Base-by-base conservation (phyloP, 2,329 filamentous ascomycete genomes). In the Colletotrichum tropicale region DNA sequence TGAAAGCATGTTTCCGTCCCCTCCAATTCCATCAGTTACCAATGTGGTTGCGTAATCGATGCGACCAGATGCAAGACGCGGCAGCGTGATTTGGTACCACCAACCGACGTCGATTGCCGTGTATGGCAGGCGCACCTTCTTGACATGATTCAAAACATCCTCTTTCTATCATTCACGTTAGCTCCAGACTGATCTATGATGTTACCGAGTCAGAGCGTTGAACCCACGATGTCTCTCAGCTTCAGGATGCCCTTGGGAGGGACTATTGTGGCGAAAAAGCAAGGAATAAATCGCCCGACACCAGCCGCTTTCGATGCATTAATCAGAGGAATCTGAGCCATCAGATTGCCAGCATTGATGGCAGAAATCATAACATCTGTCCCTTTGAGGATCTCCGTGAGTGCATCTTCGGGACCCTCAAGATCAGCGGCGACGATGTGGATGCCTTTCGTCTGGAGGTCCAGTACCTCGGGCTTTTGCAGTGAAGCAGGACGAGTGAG, bases 221-320 rank as follows among this genome's bases (percentile, higher is more conserved):
- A 16, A 30, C 55, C 3, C 55, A 58, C 55, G 24, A 58, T 58
- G 3, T 58, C 55, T 30, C 55, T 26, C 15, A 58, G 55, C 21
- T 26, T 30, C 15, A 58, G 8, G 9, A 58, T n/a, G 9, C 55
- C 55, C 24, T 86, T 83, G 18, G 65, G 65, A 21, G 65, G 85
- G 1, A 84, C 81, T 18, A 88, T 81, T 0, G 88, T 86, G 21
- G 84, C 85, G 74, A 88, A 90, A 68, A 84, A 86, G 77, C 87
- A 88, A 5, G 89, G 89, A 32, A 91, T 84, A 77, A 90, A 91
- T 60, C 90, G 86, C 74, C 86, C 84, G 18, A 90, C 86, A 1
- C 88, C 87, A 5, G 86, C 87, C 56, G 82, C 82, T 76, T 89
- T 88, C 2, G 87, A 85, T 3, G 89, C 89, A 43, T 85, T 85